Percentiles rank a stretch among this genome's conserved stretches.
Evolutionary conservation across 2,329 filamentous ascomycete genomes (phyloP).

Genomic region (Paecilomyces variotii): DNA sequence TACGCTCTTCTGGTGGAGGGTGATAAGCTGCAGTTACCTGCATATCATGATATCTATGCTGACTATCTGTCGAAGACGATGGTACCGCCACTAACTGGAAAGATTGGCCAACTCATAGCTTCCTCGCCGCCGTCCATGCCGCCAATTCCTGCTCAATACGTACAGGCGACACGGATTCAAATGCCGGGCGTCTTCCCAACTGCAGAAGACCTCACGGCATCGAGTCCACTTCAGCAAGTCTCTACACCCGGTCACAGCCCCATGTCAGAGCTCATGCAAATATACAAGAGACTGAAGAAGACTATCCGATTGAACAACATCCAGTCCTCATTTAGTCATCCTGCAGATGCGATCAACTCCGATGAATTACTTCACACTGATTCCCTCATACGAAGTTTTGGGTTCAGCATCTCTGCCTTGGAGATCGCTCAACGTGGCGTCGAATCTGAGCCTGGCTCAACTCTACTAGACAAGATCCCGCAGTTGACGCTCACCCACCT

Average conservation of each 20-base stretch:
- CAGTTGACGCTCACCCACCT: slow-evolving; percentile 79
- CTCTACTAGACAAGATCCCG: slow-evolving; percentile 74
- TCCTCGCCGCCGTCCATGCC: slow-evolving; percentile 21
- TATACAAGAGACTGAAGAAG: slow-evolving; percentile 50
- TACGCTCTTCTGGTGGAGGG: slow-evolving; percentile 33
- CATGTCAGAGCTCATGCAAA: slow-evolving; percentile 42
- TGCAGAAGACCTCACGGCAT: slow-evolving; percentile 21
- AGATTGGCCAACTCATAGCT: slow-evolving; percentile 25
- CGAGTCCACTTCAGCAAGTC: slow-evolving; percentile 25
- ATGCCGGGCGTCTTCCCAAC: slow-evolving; percentile 34
- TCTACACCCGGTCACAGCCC: slow-evolving; percentile 23
- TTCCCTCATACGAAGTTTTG: slow-evolving; percentile 47
- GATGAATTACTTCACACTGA: slow-evolving; percentile 44
- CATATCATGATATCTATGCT: slow-evolving; percentile 42
- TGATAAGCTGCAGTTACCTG: slow-evolving; percentile 22
- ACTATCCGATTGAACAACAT: slow-evolving; percentile 47
- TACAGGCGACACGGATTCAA: slow-evolving; percentile 19
- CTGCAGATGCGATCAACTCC: slow-evolving; percentile 28
- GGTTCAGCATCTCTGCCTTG: slow-evolving; percentile 75
- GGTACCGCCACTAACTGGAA: slow-evolving; percentile 42
- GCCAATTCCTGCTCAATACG: slow-evolving; percentile 20
- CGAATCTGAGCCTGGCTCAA: slow-evolving; percentile 63
- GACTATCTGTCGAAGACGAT: slow-evolving; percentile 45
- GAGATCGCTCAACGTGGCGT: slow-evolving; percentile 89
- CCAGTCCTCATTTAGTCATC: slow-evolving; percentile 38